Conservation (phyloP, 805 yeast species). For the Candida sithepensis region DNA sequence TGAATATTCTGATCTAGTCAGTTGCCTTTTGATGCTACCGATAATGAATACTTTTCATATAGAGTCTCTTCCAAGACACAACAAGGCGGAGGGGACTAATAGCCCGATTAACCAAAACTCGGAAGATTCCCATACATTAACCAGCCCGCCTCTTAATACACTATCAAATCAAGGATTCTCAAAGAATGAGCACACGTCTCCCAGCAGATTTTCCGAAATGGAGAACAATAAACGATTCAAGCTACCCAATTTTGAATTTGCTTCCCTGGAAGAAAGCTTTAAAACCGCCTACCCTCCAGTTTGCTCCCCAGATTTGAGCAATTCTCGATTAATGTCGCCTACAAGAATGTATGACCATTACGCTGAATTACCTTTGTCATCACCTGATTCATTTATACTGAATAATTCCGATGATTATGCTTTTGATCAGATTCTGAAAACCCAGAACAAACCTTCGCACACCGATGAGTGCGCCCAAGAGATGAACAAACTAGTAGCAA, state of each 20-base stretch:
- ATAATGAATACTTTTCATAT: background rate
- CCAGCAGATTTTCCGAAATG: constrained; percentile 4
- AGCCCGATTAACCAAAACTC: background rate
- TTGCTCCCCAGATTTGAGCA: background rate
- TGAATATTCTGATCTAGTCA: too few species aligned
- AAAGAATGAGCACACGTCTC: background rate
- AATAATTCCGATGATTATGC: background rate
- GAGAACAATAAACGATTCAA: constrained; percentile 8
- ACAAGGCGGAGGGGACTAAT: background rate
- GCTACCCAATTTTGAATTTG: constrained; percentile 6
- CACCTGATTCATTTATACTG: background rate
- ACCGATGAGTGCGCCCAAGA: background rate
- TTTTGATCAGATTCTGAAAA: background rate
- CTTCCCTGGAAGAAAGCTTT: background rate
- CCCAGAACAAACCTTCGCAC: too few species aligned
- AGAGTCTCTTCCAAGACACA: background rate
- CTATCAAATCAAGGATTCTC: background rate
- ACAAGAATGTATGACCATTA: background rate
- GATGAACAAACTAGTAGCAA: background rate
- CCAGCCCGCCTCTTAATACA: background rate
- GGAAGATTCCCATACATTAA: background rate
- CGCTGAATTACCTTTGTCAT: background rate
- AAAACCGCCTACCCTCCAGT: background rate
- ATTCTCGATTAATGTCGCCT: background rate
- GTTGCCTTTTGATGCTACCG: too few species aligned